phyloP scores from a whole-genome alignment of 345 rosid species.

The Moringa oleifera region DNA sequence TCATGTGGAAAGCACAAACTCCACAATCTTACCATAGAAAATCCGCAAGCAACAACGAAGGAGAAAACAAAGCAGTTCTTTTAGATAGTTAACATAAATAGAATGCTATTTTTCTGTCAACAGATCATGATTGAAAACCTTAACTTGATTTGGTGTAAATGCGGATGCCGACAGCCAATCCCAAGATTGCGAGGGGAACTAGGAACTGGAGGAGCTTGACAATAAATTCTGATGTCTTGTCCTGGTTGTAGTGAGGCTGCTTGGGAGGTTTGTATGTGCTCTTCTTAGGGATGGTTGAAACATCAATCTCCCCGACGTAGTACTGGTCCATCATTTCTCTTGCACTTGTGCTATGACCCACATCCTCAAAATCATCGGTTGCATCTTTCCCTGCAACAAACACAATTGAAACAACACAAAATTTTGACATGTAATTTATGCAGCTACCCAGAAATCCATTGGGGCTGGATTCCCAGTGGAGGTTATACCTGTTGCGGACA shows the following conservation, averaged over 20 bases:
- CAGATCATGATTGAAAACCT: constrained; percentile 7
- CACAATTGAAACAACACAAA: background rate
- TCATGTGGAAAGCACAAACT: background rate
- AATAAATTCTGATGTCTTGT: constrained; percentile 78
- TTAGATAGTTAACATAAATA: constrained; percentile 1
- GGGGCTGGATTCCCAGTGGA: background rate
- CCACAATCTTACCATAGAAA: background rate
- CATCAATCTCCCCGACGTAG: constrained; percentile 56
- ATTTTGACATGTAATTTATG: background rate
- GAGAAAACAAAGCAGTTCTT: background rate
- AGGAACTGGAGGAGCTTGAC: constrained; percentile 75
- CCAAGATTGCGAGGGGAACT: constrained; percentile 73
- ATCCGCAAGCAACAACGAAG: background rate
- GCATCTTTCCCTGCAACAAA: constrained; percentile 59
- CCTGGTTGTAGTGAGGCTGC: constrained; percentile 70
- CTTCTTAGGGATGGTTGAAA: constrained; percentile 54
- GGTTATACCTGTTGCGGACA: constrained; percentile 42
- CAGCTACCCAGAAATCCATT: background rate
- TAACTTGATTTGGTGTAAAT: constrained; percentile 53
- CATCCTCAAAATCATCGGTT: constrained; percentile 70
- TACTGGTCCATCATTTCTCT: constrained; percentile 58
- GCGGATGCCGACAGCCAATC: constrained; percentile 67
- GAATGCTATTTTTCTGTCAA: background rate
- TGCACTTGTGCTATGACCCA: constrained; percentile 58
- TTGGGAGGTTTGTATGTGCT: constrained; percentile 54